Evolutionary conservation across 352 stramenopile species (phyloP), one percentile per base, ranked within the genome.

Genomic region (Globisporangium solare): DNA sequence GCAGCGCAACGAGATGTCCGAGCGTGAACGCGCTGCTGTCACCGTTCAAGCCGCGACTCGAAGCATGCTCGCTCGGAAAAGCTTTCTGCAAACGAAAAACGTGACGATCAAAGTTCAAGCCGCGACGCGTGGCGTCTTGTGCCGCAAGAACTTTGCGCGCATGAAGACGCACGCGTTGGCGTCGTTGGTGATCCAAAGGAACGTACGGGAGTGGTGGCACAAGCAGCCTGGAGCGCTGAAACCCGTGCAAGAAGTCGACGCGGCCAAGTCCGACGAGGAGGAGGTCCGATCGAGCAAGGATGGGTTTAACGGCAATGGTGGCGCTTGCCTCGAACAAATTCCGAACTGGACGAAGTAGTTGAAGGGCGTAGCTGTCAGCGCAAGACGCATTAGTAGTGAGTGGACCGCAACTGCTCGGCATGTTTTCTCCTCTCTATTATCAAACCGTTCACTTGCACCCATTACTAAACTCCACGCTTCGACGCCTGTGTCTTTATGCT

Each of bases 51-150:
- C 86, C 1, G 86, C 86, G 24, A 92, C 86, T 13, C 79, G 86
- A 12, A 87, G 68, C 22, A 93, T 96, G 79, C 60, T 96, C 12
- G 86, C 85, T 39, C 70, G 84, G 31, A 85, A 83, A 51, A 92
- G 66, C 60, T 96, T 93, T 51, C 61, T 94, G 17, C 85, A 94
- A 52, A 88, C 83, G 1, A 82, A 83, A n/a, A 87, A 94, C 66
- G 83, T 92, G 3, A 76, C 85, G 31, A 94, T 94, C 54, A 90
- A 88, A 53, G 80, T 94, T 15, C 85, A 94, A 71, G 85, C 85
- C 0, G 84, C 85, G 22, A 92, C 85, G 14, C 80, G 85, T 11
- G 85, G 85, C 37, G 78, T 91, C 20, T 61, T 94, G 32, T 92
- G 83, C 32, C 80, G 85, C 17, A 94, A 94, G 64, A 83, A 94